Base-by-base conservation (phyloP, 1,284 basidiomycete genomes). In the Boletellus sp. region DNA sequence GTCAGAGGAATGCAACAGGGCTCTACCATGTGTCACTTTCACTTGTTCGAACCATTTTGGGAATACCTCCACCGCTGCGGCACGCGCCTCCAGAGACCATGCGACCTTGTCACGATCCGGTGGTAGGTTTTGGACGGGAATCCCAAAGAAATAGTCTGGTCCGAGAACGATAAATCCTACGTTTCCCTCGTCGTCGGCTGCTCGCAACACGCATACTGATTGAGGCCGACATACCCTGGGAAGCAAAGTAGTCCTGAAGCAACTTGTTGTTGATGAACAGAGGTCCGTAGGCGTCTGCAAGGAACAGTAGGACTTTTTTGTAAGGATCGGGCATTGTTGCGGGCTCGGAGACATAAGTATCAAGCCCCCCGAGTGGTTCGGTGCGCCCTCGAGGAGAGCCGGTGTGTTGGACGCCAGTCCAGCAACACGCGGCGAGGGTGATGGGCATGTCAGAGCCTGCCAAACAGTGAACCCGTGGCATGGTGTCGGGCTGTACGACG, bases 341-440 rank as follows among this genome's bases (percentile, higher is more conserved):
- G 40, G 79, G 79, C 47, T 76, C 73, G 6, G 77, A 71, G 44
- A 82, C 58, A 58, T 83, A 83, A 1, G 81, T 82, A 12, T 72
- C 61, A 8, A 81, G 59, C 4, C 71, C 75, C 1, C 71, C 80
- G 44, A 83, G 71, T 8, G 61, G 63, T 45, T 74, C 71, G 2
- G 66, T 62, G 39, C 63, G 70, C 16, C 80, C 80, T 8, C 65
- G 64, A 4, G 79, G 67, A 1, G 64, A 69, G 10, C 81, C 80
- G 2, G 66, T 61, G 60, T 82, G 79, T 53, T 77, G 72, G 24
- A 82, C 63, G 28, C 69, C 73, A 36, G 66, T 70, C 55, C 74
- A 70, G 57, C 80, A 82, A 56, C 73, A 75, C 39, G 73, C 66
- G 50, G 76, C 71, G 33, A 77, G 68, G 35, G 64, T 57, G 3